These are phyloP conservation scores for Solanum pinnatisectum DNA, from an alignment of 257 asterid genomes.

Conservation along the genomic window DNA sequence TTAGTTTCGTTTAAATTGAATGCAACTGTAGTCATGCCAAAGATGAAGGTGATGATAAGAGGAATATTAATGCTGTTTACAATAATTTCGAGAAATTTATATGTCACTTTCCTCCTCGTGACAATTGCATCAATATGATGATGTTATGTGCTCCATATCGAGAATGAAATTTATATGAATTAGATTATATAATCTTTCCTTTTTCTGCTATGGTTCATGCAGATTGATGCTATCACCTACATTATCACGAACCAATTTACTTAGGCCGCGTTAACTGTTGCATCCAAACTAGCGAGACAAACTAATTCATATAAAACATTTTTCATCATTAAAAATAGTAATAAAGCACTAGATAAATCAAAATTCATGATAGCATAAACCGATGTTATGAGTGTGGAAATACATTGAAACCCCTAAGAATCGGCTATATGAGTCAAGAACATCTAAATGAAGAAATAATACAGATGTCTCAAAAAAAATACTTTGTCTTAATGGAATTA, in stretches of 20 bases:
- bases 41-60: neutral
- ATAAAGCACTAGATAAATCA: neutral
- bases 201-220: neutral
- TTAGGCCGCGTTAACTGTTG: neutral
- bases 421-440: neutral
- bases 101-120: neutral
- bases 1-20: neutral
- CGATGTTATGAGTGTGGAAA: neutral
- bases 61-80: neutral
- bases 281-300: neutral
- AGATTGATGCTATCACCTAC: neutral
- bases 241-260: neutral
- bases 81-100: neutral
- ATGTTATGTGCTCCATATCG: neutral
- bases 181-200: neutral
- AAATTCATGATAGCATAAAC: neutral
- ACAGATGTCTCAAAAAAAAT: neutral
- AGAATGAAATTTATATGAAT: neutral
- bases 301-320: neutral
- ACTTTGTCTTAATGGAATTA: neutral
- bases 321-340: neutral
- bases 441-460: neutral
- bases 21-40: neutral
- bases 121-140: neutral
- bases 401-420: neutral